Conservation (phyloP, 1,284 basidiomycete species). For the Somion occarium region DNA sequence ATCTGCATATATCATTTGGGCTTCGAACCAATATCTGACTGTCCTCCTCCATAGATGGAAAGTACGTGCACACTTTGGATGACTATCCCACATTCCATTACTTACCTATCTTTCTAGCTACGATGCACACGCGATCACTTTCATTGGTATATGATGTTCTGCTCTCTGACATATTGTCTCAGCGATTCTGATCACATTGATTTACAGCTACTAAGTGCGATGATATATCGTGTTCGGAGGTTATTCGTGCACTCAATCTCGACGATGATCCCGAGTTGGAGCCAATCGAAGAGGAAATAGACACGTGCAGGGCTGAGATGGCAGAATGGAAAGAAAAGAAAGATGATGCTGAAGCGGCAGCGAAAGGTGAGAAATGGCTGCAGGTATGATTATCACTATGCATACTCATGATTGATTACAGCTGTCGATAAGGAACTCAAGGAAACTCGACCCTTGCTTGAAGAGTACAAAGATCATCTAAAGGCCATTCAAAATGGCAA, state of each 20-base stretch:
- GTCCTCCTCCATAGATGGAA: conserved; percentile 48
- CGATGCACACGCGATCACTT: conserved; percentile 52
- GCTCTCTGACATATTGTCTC: too few species aligned
- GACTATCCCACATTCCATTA: background rate
- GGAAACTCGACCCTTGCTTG: conserved; percentile 30
- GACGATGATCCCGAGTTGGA: conserved; percentile 49
- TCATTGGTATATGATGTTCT: conserved; percentile 38
- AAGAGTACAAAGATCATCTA: conserved; percentile 44
- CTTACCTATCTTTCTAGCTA: conserved; percentile 33
- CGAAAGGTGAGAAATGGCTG: conserved; percentile 36
- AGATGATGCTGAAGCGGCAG: conserved; percentile 30
- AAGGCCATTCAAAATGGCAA: conserved; percentile 42
- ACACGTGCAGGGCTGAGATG: conserved; percentile 32
- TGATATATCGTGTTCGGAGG: conserved; percentile 58
- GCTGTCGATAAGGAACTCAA: conserved; percentile 39
- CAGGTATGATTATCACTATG: background rate
- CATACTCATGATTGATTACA: conserved; percentile 12
- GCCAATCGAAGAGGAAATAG: conserved; percentile 43
- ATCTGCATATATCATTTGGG: background rate
- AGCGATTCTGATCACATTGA: background rate
- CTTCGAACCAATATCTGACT: conserved; percentile 1
- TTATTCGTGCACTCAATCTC: conserved; percentile 44
- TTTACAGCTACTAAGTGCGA: conserved; percentile 54
- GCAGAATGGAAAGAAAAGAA: conserved; percentile 40
- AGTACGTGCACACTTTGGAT: conserved; percentile 32